Percentiles rank a stretch among this genome's conserved stretches.
These are phyloP conservation scores for Botrytis sinoallii DNA, from an alignment of 2,329 filamentous ascomycete species.

Conservation along the genomic window DNA sequence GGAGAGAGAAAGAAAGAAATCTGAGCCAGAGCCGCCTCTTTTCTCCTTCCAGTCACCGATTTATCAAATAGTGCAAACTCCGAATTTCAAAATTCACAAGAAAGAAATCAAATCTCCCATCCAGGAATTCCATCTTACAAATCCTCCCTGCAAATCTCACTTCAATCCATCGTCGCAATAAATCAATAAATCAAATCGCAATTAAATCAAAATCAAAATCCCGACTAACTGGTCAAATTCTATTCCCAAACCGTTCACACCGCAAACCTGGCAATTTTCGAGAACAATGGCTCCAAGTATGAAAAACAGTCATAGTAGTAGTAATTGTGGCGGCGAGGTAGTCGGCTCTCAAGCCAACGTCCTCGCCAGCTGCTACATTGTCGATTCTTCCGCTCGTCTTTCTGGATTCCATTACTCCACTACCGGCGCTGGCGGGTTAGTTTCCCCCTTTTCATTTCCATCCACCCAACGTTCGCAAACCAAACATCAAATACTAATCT, in stretches of 20 bases:
- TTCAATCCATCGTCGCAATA: background rate
- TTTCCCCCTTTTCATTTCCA: constrained; percentile 7
- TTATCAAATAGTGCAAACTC: background rate
- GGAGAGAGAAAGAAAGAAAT: background rate
- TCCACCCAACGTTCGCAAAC: background rate
- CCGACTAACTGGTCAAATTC: background rate
- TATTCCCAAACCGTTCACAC: constrained; percentile 21
- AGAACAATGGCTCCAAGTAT: constrained; percentile 37
- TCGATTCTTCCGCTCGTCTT: constrained; percentile 69
- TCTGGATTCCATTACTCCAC: constrained; percentile 93
- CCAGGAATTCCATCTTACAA: background rate
- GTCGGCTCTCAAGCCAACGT: constrained; percentile 62
- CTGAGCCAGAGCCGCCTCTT: background rate
- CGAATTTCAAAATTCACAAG: background rate
- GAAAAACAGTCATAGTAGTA: constrained; percentile 54
- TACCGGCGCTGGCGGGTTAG: constrained; percentile 76
- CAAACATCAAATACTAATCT: constrained; percentile 27
- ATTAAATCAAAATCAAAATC: constrained; percentile 13
- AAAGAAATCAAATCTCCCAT: background rate
- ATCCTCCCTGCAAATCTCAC: background rate
- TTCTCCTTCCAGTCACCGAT: background rate
- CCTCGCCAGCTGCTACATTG: constrained; percentile 88
- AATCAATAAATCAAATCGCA: background rate
- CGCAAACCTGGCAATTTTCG: constrained; percentile 37
- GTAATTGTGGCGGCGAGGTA: constrained; percentile 66